A percentile compares a stretch with the other conserved stretches of the same genome.
Conservation (phyloP, 2,329 filamentous ascomycete species). For the Colletotrichum sp. region DNA sequence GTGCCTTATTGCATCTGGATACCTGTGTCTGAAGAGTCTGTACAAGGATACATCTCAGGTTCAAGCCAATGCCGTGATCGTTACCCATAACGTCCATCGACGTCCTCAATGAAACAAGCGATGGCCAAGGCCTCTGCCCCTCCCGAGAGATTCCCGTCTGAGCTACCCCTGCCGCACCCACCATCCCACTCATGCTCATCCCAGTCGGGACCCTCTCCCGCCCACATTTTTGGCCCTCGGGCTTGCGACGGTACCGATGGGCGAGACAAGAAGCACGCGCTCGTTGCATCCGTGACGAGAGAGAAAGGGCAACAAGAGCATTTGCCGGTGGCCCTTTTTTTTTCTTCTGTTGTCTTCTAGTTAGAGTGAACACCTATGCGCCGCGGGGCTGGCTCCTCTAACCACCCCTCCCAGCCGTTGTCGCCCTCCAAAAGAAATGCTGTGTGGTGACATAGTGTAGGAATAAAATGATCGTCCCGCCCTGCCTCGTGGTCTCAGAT, state of each 20-base stretch:
- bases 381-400: neutral
- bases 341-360: neutral
- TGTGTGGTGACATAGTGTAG: neutral
- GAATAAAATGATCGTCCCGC: conserved; percentile 16
- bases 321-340: neutral
- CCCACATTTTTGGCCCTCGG: conserved; percentile 10
- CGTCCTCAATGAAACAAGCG: conserved; percentile 17
- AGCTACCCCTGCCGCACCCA: conserved; percentile 18
- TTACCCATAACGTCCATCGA: neutral
- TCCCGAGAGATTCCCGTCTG: conserved; percentile 15
- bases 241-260: conserved; percentile 17
- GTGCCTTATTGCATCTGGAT: neutral
- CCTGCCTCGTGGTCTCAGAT: conserved; percentile 13
- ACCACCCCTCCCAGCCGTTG: neutral
- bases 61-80: neutral
- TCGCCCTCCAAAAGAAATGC: neutral
- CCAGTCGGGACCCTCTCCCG: neutral
- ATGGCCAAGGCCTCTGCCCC: conserved; percentile 10
- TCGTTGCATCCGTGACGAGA: neutral
- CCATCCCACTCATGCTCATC: conserved; percentile 4
- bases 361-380: neutral
- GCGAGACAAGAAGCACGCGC: conserved; percentile 14
- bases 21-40: neutral
- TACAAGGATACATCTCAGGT: neutral
- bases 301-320: neutral